Evolutionary conservation across 2,329 filamentous ascomycete species (phyloP), one percentile per base, ranked within the genome.

Genomic region (Pseudogymnoascus sp.): DNA sequence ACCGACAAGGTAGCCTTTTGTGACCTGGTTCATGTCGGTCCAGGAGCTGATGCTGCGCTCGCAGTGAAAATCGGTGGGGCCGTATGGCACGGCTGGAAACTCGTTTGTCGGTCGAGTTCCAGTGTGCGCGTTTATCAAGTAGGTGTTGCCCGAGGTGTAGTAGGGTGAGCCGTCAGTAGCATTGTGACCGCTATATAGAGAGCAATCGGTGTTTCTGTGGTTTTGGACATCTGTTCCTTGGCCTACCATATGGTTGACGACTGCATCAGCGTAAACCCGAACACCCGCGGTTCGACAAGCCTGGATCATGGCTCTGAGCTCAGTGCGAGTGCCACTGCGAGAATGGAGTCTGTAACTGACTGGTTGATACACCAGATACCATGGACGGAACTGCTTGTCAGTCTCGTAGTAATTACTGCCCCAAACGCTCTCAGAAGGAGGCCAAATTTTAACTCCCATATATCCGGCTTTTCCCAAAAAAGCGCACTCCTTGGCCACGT

Each of bases 391-490:
- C 65, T 71, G 69, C 7, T 70, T 69, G 56, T 72, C 69, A 1
- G 67, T 13, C 53, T 72, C 71, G 42, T 72, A 72, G 44, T 71
- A 69, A 62, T 72, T 68, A 3, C 67, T 69, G 4, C 71, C 71
- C 70, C 71, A 72, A 38, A 72, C 66, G 44, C 69, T 67, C 56
- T 72, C 71, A 33, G 67, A 68, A 13, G 70, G 62, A 10, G 71
- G 70, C 70, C 70, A 72, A n/a, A 72, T 67, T 64, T 69, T 72
- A 14, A 72, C 70, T 59, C 71, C 71, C 71, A 72, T 72, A 60
- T 71, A 72, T 16, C 70, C 69, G 56, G 71, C 71, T 64, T 68
- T 71, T 19, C 68, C 70, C 19, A 72, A 62, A 38, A 72, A 72
- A 3, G 65, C 42, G 64, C 71, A 72, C 62, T 72, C 71, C 21